Base-by-base conservation (phyloP, 2,329 filamentous ascomycete genomes). In the Fusarium sp. region DNA sequence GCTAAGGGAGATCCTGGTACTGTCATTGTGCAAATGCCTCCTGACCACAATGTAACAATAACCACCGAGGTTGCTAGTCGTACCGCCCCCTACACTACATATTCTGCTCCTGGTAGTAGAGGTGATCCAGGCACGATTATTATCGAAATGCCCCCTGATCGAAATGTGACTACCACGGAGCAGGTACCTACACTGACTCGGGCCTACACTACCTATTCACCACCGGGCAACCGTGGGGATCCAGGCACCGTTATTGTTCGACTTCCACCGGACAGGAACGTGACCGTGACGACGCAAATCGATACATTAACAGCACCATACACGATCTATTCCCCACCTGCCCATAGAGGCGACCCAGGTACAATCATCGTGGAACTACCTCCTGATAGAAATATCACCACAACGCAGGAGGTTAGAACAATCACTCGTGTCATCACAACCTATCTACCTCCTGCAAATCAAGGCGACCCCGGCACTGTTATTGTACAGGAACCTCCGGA, bases 41-140 rank as follows among this genome's bases (percentile, higher is more conserved):
- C 62, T 6, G 62, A 56, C 25, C 33, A 45, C 7, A 66, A 65
- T 14, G 47, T 66, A 1, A 66, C 63, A 3, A 56, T 68, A 17
- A 68, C 65, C 3, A 45, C 51, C 3, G 55, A 51, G n/a, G 32
- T 68, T n/a, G 27, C 46, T 22, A 52, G 50, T 10, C 40, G 39
- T 4, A 66, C 63, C n/a, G 37, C 46, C 13, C 56, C 61, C 13
- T 49, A 52, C 17, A 66, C 63, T 3, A 49, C 49, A 3, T 66
- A 52, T 27, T 47, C 37, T 7, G 7, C 62, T 2, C 56, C 63
- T n/a, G 50, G 22, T 6, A 48, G n/a, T 8, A 44, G 23, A 14
- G 62, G 62, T 7, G 48, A 65, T 4, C 62, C 62, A 22, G 62
- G 62, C 25, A 66, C 63, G 6, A 45, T 66, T 22, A 65, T 66